phyloP scores from a whole-genome alignment of 371 early-diverging fungal genomes.

The Mortierella sp. region DNA sequence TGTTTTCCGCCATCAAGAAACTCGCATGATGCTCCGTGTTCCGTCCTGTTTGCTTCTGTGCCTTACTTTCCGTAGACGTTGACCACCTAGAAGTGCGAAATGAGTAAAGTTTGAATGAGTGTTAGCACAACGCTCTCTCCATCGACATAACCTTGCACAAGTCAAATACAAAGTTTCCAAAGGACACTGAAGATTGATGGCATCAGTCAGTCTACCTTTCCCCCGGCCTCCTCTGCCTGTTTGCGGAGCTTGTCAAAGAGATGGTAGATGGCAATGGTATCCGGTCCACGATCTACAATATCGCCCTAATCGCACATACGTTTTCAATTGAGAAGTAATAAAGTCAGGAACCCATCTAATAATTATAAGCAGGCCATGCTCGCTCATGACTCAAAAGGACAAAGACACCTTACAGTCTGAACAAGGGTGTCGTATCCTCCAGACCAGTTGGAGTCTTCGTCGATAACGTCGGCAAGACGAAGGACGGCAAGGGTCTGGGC shows the following conservation, averaged over 20 bases:
- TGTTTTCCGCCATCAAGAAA: not conserved
- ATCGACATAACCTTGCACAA: not conserved
- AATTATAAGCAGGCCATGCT: not conserved
- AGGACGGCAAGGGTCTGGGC: constrained; percentile 71
- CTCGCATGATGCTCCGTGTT: not conserved
- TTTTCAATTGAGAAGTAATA: not conserved
- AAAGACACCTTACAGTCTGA: constrained; percentile 62
- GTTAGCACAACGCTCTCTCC: not conserved
- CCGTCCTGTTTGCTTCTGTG: not conserved
- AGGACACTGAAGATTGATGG: not conserved
- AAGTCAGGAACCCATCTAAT: not conserved
- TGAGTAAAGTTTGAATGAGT: not conserved
- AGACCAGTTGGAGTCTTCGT: constrained; percentile 74
- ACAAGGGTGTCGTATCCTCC: constrained; percentile 71
- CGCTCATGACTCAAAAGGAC: not conserved
- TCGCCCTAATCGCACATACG: constrained; percentile 60
- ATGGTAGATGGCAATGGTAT: constrained; percentile 78
- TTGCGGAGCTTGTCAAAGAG: constrained; percentile 68
- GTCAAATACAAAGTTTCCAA: not conserved
- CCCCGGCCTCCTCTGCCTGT: constrained; percentile 73
- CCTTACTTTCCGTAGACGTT: constrained; percentile 54
- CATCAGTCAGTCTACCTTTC: constrained; percentile 46
- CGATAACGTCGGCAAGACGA: constrained; percentile 71
- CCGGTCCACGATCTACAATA: constrained; percentile 82
- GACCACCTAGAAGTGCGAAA: constrained; percentile 30